Evolutionary conservation across 179 eudicot genomes (phyloP).

Genomic region (Amaranthus tricolor): DNA sequence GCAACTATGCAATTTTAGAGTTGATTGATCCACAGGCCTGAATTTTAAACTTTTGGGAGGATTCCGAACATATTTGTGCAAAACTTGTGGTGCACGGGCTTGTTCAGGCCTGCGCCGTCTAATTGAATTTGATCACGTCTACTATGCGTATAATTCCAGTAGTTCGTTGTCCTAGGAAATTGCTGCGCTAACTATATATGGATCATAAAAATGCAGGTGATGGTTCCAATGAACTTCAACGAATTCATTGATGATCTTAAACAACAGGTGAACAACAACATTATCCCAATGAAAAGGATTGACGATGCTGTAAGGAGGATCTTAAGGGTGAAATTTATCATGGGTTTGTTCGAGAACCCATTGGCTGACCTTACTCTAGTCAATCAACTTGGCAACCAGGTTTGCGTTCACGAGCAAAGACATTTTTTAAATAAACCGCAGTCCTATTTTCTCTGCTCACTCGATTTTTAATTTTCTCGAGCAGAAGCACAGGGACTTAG

Average conservation of each 20-base stretch:
- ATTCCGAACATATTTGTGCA: too few species aligned
- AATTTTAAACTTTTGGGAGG: too few species aligned
- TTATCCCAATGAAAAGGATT: conserved; percentile 36
- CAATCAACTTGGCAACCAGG: conserved; percentile 36
- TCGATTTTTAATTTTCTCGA: background rate
- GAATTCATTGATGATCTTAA: conserved; percentile 29
- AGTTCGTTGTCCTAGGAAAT: background rate
- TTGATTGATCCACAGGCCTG: too few species aligned
- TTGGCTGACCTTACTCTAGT: conserved; percentile 50
- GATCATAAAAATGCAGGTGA: conserved; percentile 21
- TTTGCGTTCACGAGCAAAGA: background rate
- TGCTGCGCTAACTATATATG: too few species aligned
- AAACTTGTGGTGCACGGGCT: too few species aligned
- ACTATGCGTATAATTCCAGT: too few species aligned
- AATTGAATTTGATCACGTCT: too few species aligned
- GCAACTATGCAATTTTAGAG: too few species aligned
- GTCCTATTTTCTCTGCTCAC: background rate
- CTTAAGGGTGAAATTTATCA: conserved; percentile 40
- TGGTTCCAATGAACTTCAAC: conserved; percentile 33
- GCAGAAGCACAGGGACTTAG: conserved; percentile 75
- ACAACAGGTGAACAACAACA: conserved; percentile 30
- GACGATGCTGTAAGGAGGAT: conserved; percentile 49
- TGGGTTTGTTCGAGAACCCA: conserved; percentile 78
- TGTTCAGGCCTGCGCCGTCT: too few species aligned
- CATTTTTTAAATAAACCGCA: background rate